Conservation (phyloP, 2,329 filamentous ascomycete genomes). For the Ceratocystis cubensis region DNA sequence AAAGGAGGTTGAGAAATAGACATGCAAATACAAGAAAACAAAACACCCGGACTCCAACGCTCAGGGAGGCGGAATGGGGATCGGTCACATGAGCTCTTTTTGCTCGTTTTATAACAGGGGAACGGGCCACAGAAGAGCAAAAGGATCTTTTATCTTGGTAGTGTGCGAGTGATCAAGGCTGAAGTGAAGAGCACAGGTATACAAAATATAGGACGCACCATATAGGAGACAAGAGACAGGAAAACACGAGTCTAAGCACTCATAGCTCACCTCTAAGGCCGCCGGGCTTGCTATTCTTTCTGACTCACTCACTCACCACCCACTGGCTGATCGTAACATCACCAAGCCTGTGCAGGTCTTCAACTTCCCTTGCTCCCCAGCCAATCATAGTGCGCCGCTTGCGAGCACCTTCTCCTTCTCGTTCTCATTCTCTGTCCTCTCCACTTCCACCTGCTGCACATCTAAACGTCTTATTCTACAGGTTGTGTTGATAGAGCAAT, state of each 20-base stretch:
- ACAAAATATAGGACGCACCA: no score
- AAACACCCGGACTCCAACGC: slow-evolving; percentile 4
- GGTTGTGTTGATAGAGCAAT: not conserved
- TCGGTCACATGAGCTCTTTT: slow-evolving; percentile 4
- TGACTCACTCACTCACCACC: no score
- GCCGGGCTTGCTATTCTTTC: no score
- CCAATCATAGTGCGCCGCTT: not conserved
- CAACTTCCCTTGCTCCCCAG: not conserved
- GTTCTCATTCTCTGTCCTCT: not conserved
- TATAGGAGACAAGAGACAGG: no score
- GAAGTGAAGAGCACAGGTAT: no score
- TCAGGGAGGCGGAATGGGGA: not conserved
- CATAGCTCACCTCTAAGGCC: no score
- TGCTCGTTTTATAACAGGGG: not conserved
- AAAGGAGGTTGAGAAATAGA: no score
- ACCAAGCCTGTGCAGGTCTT: no score
- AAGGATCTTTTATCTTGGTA: no score
- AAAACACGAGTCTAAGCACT: no score
- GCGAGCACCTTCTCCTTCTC: not conserved
- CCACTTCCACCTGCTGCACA: not conserved
- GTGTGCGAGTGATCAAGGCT: no score
- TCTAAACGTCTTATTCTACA: not conserved
- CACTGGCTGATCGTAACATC: no score
- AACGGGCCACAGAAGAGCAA: not conserved
- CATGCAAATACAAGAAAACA: not conserved